Evolutionary conservation across 1,139 yeast genomes (phyloP).

Genomic region (Hyphopichia wangnamkhiaoensis): DNA sequence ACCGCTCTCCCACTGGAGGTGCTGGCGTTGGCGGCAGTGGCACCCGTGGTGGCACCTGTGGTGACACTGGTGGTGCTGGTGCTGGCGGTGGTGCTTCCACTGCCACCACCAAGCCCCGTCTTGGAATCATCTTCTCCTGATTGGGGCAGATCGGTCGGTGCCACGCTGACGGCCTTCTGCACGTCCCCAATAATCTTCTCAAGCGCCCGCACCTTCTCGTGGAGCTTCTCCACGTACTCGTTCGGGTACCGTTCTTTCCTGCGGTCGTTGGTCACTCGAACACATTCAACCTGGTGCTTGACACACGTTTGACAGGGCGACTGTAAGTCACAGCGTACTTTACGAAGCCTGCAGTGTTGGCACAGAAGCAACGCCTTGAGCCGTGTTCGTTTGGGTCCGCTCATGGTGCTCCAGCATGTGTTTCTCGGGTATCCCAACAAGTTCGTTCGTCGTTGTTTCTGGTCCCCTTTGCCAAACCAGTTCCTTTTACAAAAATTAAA

Average conservation of each 20-base stretch:
- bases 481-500: too few species aligned
- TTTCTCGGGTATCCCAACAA: too few species aligned
- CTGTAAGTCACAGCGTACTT: conserved; percentile 54
- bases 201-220: conserved; percentile 24
- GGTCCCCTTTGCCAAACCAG: too few species aligned
- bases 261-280: conserved; percentile 49
- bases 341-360: conserved; percentile 50
- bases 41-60: conserved; percentile 9
- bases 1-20: too few species aligned
- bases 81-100: too few species aligned
- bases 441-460: too few species aligned
- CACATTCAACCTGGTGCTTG: conserved; percentile 47
- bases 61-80: too few species aligned
- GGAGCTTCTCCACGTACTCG: conserved; percentile 44
- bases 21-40: background rate
- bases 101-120: too few species aligned
- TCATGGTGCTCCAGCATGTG: background rate
- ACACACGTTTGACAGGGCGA: conserved; percentile 54
- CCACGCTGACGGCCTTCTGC: conserved; percentile 18
- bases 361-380: conserved; percentile 21
- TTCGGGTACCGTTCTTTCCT: conserved; percentile 55
- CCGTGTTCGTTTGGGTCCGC: conserved; percentile 1
- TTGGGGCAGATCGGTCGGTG: too few species aligned
- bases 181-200: conserved; percentile 26
- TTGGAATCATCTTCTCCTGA: too few species aligned